Evolutionary conservation across 2,329 filamentous ascomycete species (phyloP).

Genomic region (Stachybotrys chlorohalonatus): DNA sequence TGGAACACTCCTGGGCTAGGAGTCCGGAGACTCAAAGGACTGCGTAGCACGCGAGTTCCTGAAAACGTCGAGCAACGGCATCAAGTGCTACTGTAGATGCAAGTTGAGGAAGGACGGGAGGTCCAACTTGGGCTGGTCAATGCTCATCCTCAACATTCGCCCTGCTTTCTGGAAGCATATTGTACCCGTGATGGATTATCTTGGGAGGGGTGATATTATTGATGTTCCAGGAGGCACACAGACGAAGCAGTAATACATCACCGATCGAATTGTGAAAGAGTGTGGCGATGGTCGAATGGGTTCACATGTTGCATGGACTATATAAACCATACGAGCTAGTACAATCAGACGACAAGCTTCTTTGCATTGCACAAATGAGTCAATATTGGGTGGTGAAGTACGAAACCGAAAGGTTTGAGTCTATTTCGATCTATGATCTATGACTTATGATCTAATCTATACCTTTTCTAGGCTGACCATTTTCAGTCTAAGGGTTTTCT

Average conservation of each 20-base stretch:
- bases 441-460: background rate
- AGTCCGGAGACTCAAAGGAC: conserved; percentile 15
- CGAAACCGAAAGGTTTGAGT: no score
- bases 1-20: conserved; percentile 18
- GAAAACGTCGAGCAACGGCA: conserved; percentile 4
- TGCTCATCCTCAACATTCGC: conserved; percentile 16
- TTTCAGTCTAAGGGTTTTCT: background rate
- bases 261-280: background rate
- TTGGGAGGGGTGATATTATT: conserved; percentile 19
- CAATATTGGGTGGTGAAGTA: no score
- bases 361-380: no score
- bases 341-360: no score
- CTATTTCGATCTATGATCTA: no score
- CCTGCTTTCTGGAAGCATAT: conserved; percentile 20
- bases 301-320: no score
- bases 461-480: background rate
- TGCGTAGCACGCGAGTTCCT: conserved; percentile 14
- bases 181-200: conserved; percentile 8
- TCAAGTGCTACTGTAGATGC: conserved; percentile 23
- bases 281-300: no score
- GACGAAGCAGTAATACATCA: background rate
- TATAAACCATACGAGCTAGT: no score
- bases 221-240: background rate
- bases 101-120: conserved; percentile 11
- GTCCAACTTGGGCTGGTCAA: conserved; percentile 13